These are phyloP conservation scores for Ganoderma sinense DNA, from an alignment of 1,284 basidiomycete species.

Conservation along the genomic window DNA sequence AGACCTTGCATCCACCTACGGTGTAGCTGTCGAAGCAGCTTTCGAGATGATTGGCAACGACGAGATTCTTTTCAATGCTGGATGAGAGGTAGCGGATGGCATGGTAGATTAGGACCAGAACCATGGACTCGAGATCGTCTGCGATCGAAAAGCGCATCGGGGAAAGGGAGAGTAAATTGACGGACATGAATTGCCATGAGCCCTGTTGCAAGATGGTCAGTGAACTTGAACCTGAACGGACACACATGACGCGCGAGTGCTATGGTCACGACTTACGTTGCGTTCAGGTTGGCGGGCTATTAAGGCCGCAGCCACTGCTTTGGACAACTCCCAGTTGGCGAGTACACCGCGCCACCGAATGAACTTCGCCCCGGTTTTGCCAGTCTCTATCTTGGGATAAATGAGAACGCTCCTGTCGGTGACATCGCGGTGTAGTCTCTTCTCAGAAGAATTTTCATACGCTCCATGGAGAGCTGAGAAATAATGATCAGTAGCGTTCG, in stretches of 20 bases:
- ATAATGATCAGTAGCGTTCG: neutral
- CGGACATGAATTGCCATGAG: conserved; percentile 14
- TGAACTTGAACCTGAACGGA: too few species aligned
- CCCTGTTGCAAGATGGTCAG: neutral
- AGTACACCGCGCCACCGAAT: neutral
- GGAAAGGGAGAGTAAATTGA: neutral
- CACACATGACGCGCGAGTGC: neutral
- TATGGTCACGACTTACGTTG: neutral
- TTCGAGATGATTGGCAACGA: neutral
- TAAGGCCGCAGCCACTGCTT: neutral
- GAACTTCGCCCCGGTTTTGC: neutral
- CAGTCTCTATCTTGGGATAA: neutral
- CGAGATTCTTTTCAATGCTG: neutral
- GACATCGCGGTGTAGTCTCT: neutral
- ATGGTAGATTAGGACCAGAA: conserved; percentile 9
- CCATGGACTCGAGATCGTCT: conserved; percentile 16
- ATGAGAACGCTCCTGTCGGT: neutral
- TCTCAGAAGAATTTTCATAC: neutral
- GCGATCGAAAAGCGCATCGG: neutral
- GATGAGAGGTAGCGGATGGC: conserved; percentile 8
- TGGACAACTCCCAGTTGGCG: conserved; percentile 4
- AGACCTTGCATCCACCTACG: neutral
- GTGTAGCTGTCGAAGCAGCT: conserved; percentile 5
- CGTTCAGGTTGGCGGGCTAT: neutral
- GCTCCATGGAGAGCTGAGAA: neutral